Conservation (phyloP, 164 flowering plant species). For the Taxillus chinensis region DNA sequence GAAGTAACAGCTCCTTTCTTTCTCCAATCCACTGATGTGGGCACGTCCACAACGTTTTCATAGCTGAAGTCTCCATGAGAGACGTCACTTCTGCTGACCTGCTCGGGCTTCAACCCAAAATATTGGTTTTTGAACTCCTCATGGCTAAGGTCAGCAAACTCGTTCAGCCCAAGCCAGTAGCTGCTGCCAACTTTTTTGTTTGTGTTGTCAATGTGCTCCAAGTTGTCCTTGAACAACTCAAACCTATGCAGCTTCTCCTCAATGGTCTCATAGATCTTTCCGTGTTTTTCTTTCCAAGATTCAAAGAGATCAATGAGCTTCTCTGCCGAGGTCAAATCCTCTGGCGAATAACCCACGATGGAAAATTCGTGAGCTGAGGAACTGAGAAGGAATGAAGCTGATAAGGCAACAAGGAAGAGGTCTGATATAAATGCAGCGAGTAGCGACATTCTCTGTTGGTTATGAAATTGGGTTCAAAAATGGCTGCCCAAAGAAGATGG, state of each 20-base stretch:
- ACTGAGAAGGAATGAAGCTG: conserved; percentile 5
- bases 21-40: conserved; percentile 40
- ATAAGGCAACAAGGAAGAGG: conserved; percentile 10
- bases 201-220: conserved; percentile 27
- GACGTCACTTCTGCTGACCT: conserved; percentile 7
- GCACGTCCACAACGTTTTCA: conserved; percentile 20
- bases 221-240: conserved; percentile 29
- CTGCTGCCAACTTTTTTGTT: conserved; percentile 23
- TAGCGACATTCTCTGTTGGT: conserved; percentile 12
- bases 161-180: conserved; percentile 43
- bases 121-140: conserved; percentile 34
- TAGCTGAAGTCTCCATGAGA: conserved; percentile 20
- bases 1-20: conserved; percentile 39
- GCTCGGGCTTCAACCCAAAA: conserved; percentile 20
- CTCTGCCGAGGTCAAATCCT: conserved; percentile 24
- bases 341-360: conserved; percentile 34
- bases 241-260: conserved; percentile 32
- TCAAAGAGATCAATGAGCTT: conserved; percentile 30
- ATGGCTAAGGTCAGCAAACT: conserved; percentile 40
- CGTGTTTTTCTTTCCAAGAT: conserved; percentile 30
- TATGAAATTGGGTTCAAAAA: neutral
- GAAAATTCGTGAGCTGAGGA: conserved; percentile 28
- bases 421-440: conserved; percentile 4
- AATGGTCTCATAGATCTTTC: conserved; percentile 18
- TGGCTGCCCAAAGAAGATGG: conserved; percentile 4